Evolutionary conservation across 192 early-diverging fungal genomes (phyloP).

Genomic region (Chytriomyces confervae): DNA sequence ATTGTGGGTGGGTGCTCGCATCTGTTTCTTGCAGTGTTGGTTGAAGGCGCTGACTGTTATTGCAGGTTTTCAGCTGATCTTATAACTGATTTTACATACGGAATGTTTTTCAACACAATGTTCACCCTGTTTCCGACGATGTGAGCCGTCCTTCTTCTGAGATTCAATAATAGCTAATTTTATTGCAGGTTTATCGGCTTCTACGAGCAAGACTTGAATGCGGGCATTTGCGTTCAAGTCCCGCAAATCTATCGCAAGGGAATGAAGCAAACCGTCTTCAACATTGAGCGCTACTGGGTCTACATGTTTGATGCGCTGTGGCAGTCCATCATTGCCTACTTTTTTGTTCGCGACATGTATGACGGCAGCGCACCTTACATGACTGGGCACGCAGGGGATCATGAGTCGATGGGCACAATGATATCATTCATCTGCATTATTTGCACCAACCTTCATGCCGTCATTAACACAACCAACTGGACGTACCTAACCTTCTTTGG

Average conservation of each 20-base stretch:
- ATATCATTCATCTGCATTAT: constrained; percentile 81
- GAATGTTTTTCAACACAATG: constrained; percentile 91
- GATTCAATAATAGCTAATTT: neutral
- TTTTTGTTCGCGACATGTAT: constrained; percentile 74
- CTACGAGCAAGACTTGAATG: constrained; percentile 77
- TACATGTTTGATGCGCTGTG: constrained; percentile 91
- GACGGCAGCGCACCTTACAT: constrained; percentile 57
- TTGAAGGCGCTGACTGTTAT: neutral
- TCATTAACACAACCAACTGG: constrained; percentile 84
- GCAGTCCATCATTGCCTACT: constrained; percentile 86
- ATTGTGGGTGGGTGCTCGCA: constrained; percentile 68
- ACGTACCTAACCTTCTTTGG: constrained; percentile 74
- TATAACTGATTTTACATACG: constrained; percentile 76
- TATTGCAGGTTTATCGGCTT: constrained; percentile 46
- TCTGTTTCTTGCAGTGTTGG: neutral
- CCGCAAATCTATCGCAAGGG: constrained; percentile 82
- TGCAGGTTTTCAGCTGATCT: constrained; percentile 57
- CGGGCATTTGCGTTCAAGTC: constrained; percentile 50
- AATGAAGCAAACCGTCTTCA: constrained; percentile 82
- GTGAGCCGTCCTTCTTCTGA: constrained; percentile 13
- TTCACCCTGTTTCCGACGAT: constrained; percentile 90
- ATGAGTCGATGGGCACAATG: constrained; percentile 76
- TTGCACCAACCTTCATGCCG: constrained; percentile 80
- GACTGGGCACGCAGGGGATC: constrained; percentile 60
- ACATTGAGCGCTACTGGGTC: constrained; percentile 80